Percentiles rank a stretch among this genome's conserved stretches.
These are phyloP conservation scores for Phytophthora crassamura DNA, from an alignment of 352 stramenopile genomes.

Conservation along the genomic window DNA sequence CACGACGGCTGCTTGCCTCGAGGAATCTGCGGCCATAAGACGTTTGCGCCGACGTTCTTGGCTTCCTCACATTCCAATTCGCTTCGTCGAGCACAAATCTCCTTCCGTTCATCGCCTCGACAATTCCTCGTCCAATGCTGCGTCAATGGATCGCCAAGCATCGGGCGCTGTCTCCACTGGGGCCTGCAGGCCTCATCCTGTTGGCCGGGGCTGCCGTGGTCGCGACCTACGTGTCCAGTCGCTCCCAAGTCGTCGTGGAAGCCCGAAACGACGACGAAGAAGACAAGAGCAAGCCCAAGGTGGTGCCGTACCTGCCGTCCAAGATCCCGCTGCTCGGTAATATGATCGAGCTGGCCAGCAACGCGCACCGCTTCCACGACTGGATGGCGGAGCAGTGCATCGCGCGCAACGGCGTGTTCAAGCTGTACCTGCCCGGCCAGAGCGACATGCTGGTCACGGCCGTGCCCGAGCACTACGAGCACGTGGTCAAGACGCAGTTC, in stretches of 20 bases:
- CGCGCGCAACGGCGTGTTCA: conserved; percentile 38
- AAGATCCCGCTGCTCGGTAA: conserved; percentile 46
- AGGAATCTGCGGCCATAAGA: background rate
- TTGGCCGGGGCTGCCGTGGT: conserved; percentile 34
- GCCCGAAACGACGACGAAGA: conserved; percentile 1
- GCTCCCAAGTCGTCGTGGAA: conserved; percentile 9
- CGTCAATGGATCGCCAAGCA: conserved; percentile 33
- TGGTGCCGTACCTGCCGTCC: conserved; percentile 41
- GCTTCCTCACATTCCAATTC: conserved; percentile 25
- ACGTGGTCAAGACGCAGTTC: conserved; percentile 65
- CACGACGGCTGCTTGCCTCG: background rate
- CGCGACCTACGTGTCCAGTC: conserved; percentile 26
- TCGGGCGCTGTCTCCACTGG: conserved; percentile 24
- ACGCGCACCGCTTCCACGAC: conserved; percentile 41
- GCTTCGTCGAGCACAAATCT: conserved; percentile 6
- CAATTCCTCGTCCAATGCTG: conserved; percentile 18
- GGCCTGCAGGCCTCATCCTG: conserved; percentile 28
- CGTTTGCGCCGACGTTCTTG: background rate
- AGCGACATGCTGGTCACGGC: conserved; percentile 48
- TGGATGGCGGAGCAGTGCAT: conserved; percentile 52
- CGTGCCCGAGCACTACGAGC: conserved; percentile 58
- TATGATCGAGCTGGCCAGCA: conserved; percentile 35
- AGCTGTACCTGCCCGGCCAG: conserved; percentile 44
- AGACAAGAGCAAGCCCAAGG: conserved; percentile 15
- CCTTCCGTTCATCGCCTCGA: background rate